Conservation (phyloP, 305 asterid genomes). For the Fraxinus baroniana region DNA sequence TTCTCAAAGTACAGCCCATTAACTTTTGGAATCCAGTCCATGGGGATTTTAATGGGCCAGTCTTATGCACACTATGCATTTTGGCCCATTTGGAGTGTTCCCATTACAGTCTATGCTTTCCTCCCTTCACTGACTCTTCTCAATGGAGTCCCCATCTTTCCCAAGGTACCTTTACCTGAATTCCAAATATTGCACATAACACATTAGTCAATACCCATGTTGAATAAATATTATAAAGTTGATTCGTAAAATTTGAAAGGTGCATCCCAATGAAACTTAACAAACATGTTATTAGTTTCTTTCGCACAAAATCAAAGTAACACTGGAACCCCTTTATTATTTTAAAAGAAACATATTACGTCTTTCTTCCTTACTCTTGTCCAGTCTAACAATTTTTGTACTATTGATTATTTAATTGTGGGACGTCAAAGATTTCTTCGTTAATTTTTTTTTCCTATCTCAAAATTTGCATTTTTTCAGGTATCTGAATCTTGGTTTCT, state of each 20-base stretch:
- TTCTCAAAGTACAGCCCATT: slow-evolving; percentile 61
- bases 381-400: background rate
- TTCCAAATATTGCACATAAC: background rate
- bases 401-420: background rate
- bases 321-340: background rate
- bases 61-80: slow-evolving; percentile 51
- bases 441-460: background rate
- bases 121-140: slow-evolving; percentile 67
- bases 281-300: background rate
- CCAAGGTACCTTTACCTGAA: slow-evolving; percentile 50
- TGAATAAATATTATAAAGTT: background rate
- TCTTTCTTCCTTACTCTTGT: background rate
- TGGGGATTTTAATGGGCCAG: slow-evolving; percentile 54
- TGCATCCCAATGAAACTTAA: background rate
- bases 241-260: background rate
- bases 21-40: slow-evolving; percentile 47
- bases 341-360: background rate
- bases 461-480: slow-evolving; percentile 25
- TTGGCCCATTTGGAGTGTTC: slow-evolving; percentile 59
- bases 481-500: slow-evolving; percentile 46
- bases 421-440: background rate
- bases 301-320: background rate
- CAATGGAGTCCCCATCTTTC: slow-evolving; percentile 54
- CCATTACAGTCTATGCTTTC: slow-evolving; percentile 51
- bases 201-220: background rate